Evolutionary conservation across 352 stramenopile species (phyloP).

Genomic region (Globisporangium splendens): DNA sequence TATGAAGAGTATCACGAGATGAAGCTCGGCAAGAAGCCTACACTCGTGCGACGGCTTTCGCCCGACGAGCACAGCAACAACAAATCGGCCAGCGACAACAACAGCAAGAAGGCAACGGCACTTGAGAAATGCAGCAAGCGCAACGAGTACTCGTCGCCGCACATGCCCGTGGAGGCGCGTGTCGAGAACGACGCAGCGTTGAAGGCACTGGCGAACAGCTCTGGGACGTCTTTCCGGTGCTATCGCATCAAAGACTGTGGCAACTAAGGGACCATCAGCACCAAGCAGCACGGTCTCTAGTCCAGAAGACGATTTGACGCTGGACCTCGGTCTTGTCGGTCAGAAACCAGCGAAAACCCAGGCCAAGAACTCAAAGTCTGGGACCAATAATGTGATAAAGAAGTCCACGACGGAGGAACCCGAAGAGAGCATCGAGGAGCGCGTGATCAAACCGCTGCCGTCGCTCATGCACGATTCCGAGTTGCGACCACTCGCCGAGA

Average conservation of each 20-base stretch:
- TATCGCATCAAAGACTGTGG: slow-evolving; percentile 4
- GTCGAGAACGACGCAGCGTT: slow-evolving; percentile 78
- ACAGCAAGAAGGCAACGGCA: slow-evolving; percentile 32
- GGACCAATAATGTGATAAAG: slow-evolving; percentile 25
- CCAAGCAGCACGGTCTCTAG: slow-evolving; percentile 5
- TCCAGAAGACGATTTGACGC: slow-evolving; percentile 34
- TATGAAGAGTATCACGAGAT: slow-evolving; percentile 92
- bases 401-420: slow-evolving; percentile 27
- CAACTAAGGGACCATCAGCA: not conserved
- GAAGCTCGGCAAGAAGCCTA: slow-evolving; percentile 88
- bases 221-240: slow-evolving; percentile 6
- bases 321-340: slow-evolving; percentile 59
- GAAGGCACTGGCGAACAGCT: slow-evolving; percentile 42
- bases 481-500: slow-evolving; percentile 79
- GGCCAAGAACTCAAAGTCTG: slow-evolving; percentile 16
- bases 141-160: slow-evolving; percentile 73
- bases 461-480: slow-evolving; percentile 86
- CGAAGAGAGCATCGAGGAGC: slow-evolving; percentile 62
- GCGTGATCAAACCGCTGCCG: slow-evolving; percentile 84
- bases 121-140: slow-evolving; percentile 57
- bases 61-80: slow-evolving; percentile 50
- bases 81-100: slow-evolving; percentile 1
- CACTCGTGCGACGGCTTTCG: slow-evolving; percentile 68
- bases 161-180: slow-evolving; percentile 74
- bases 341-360: slow-evolving; percentile 49